Percentiles rank a stretch among this genome's conserved stretches.
These are phyloP conservation scores for Isabelozyma pseudorhagii DNA, from an alignment of 805 yeast species.

Conservation along the genomic window DNA sequence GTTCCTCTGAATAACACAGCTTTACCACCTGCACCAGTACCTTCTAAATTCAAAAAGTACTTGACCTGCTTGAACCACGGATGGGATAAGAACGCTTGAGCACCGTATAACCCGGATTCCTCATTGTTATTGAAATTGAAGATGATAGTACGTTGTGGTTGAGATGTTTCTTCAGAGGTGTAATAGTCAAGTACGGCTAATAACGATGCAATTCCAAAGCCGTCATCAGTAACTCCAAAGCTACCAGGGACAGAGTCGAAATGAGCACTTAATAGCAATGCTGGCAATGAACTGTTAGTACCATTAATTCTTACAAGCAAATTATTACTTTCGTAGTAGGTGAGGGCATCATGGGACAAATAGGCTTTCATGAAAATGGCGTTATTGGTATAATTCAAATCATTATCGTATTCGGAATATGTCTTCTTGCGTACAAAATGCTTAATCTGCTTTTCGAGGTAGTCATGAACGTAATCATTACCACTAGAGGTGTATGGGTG, in stretches of 20 bases:
- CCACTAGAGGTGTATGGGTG: conserved; percentile 81
- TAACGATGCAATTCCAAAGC: conserved; percentile 81
- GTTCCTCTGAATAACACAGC: conserved; percentile 83
- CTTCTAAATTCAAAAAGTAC: conserved; percentile 80
- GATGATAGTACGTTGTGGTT: conserved; percentile 69
- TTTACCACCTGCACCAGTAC: conserved; percentile 89
- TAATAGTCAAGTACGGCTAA: conserved; percentile 62
- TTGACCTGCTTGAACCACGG: conserved; percentile 63
- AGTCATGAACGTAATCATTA: conserved; percentile 74
- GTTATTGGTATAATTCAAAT: conserved; percentile 40
- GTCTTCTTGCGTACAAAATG: conserved; percentile 23
- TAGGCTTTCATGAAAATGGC: conserved; percentile 52
- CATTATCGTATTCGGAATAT: conserved; percentile 38
- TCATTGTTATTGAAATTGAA: conserved; percentile 89
- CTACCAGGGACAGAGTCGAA: conserved; percentile 87
- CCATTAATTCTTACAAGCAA: conserved; percentile 77
- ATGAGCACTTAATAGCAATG: conserved; percentile 78
- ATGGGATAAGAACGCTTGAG: conserved; percentile 67
- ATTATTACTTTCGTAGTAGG: conserved; percentile 82
- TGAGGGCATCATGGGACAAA: conserved; percentile 46
- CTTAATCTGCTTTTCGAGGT: conserved; percentile 45
- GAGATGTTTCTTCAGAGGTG: conserved; percentile 24
- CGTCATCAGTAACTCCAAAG: conserved; percentile 89
- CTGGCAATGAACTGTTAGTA: conserved; percentile 52
- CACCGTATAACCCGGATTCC: conserved; percentile 85